A percentile compares a stretch with the other conserved stretches of the same genome.
Evolutionary conservation across 495 filamentous ascomycete genomes (phyloP).

Genomic region (Astrothelium subdiscretum): DNA sequence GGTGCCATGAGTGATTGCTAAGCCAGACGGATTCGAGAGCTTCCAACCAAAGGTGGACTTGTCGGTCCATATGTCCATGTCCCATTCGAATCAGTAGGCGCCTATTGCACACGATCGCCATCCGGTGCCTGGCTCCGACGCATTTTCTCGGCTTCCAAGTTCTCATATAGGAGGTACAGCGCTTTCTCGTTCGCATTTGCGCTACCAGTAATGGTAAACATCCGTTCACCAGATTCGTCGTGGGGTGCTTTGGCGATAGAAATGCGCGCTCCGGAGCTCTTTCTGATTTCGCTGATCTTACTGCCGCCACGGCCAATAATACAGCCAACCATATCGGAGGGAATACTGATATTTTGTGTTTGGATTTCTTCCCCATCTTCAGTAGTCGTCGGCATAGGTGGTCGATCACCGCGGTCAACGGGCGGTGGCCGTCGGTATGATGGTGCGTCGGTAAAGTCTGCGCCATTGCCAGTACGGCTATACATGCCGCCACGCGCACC

Average conservation of each 20-base stretch:
- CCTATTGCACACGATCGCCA: background rate
- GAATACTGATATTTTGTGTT: slow-evolving; percentile 98
- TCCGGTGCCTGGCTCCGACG: slow-evolving; percentile 71
- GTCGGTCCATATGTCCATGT: too few relatives aligned
- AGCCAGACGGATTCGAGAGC: background rate
- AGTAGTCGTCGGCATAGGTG: slow-evolving; percentile 66
- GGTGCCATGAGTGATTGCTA: background rate
- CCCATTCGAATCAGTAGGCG: slow-evolving; percentile 30
- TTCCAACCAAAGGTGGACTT: background rate
- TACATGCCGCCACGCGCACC: slow-evolving; percentile 52
- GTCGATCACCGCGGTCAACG: slow-evolving; percentile 58
- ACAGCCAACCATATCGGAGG: slow-evolving; percentile 98
- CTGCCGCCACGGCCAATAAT: slow-evolving; percentile 89
- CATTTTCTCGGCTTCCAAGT: slow-evolving; percentile 97
- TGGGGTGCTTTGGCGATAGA: slow-evolving; percentile 97
- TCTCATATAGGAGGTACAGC: slow-evolving; percentile 93
- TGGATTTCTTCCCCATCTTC: slow-evolving; percentile 97
- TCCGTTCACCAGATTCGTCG: slow-evolving; percentile 93
- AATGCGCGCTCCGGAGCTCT: slow-evolving; percentile 90
- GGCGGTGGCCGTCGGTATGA: slow-evolving; percentile 62
- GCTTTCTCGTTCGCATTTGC: slow-evolving; percentile 86
- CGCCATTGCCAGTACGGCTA: slow-evolving; percentile 90
- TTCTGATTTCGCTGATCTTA: slow-evolving; percentile 97
- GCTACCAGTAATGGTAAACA: slow-evolving; percentile 99
- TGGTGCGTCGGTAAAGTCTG: slow-evolving; percentile 83